phyloP scores from a whole-genome alignment of 2,329 filamentous ascomycete species.

The Neofusicoccum parvum region DNA sequence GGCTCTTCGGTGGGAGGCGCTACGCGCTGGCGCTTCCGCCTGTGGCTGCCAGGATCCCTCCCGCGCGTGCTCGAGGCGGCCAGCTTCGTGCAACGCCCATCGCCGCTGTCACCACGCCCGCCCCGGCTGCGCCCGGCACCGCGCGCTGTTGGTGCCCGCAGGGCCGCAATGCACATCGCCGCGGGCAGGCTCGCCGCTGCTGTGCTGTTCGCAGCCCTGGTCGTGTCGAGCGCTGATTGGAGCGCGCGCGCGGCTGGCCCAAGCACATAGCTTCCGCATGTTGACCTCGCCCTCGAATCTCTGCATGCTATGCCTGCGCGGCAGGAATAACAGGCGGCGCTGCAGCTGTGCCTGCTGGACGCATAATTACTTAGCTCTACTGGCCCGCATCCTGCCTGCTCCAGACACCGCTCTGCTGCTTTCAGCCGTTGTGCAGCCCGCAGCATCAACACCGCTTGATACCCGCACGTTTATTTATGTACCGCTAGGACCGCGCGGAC shows the following conservation, averaged over 20 bases:
- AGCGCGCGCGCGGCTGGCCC: not conserved
- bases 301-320: not conserved
- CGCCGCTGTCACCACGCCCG: not conserved
- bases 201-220: conserved; percentile 17
- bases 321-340: not conserved
- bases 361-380: conserved; percentile 2
- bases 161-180: conserved; percentile 11
- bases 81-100: not conserved
- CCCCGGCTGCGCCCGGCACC: not conserved
- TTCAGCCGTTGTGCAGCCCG: conserved; percentile 9
- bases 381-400: not conserved
- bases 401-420: not conserved
- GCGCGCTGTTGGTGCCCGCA: conserved; percentile 13
- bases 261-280: conserved; percentile 10
- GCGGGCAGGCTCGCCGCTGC: not conserved
- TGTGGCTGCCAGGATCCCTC: not conserved
- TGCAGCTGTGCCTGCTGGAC: conserved; percentile 10
- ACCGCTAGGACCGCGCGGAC: conserved; percentile 8
- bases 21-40: conserved; percentile 14
- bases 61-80: conserved; percentile 7
- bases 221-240: conserved; percentile 22
- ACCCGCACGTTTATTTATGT: conserved; percentile 9
- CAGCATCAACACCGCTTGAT: conserved; percentile 4
- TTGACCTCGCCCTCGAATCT: conserved; percentile 11
- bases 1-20: not conserved